Evolutionary conservation across 2,329 filamentous ascomycete species (phyloP).

Genomic region (Arthroderma sp.): DNA sequence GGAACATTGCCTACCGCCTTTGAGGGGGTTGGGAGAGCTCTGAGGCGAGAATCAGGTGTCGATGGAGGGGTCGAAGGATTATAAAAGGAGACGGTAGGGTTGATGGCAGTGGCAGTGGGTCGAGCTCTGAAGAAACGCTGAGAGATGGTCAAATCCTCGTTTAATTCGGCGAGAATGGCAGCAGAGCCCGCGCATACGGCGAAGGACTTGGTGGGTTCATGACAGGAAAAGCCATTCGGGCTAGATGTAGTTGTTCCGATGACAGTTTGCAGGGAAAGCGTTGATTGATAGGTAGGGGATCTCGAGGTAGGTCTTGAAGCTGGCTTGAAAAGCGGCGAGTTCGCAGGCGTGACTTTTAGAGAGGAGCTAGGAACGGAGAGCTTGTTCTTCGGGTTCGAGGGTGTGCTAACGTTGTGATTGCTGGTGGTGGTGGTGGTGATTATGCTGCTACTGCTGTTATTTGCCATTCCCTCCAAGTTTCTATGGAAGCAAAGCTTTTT

Average conservation of each 20-base stretch:
- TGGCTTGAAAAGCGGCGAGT: conserved; percentile 55
- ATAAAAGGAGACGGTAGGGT: conserved; percentile 43
- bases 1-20: conserved; percentile 24
- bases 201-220: conserved; percentile 56
- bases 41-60: conserved; percentile 44
- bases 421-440: conserved; percentile 19
- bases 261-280: conserved; percentile 64
- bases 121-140: conserved; percentile 88
- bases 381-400: conserved; percentile 24
- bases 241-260: conserved; percentile 81
- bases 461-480: conserved; percentile 24
- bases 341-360: conserved; percentile 61
- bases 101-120: conserved; percentile 55
- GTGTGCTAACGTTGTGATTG: conserved; percentile 13
- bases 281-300: conserved; percentile 28
- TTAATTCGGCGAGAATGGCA: conserved; percentile 74
- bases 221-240: conserved; percentile 73
- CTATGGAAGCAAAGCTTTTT: conserved; percentile 11
- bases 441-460: conserved; percentile 11
- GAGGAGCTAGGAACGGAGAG: conserved; percentile 19
- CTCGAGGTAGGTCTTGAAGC: conserved; percentile 49
- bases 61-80: conserved; percentile 42
- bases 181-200: conserved; percentile 88
- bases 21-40: conserved; percentile 39
- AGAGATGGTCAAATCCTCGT: conserved; percentile 47